Evolutionary conservation across 257 asterid genomes (phyloP), one percentile per base, ranked within the genome.

Genomic region (Penstemon newberryi): DNA sequence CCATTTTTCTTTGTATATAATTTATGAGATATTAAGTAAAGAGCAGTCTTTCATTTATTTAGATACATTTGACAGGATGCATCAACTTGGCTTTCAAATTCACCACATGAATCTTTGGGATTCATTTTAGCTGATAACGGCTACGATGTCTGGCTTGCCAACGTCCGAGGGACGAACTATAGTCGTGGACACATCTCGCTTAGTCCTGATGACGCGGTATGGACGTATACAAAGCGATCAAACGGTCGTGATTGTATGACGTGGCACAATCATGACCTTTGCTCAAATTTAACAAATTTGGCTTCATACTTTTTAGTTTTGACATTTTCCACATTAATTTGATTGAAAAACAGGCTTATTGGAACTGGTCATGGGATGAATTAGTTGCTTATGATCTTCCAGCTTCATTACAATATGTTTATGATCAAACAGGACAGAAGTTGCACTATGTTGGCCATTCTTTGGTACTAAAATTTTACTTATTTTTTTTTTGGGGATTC

Each of bases 301-400:
- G 15, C n/a, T 5, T 49, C 41, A n/a, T 19, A 7, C 25, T 40
- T 33, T 8, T 6, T n/a, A 11, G 7, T 6, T 58, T 40, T 59
- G 65, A 45, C 38, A 10, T 39, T 19, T 40, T 11, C 39, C 7
- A 18, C 39, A 2, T 52, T 40, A 0, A 3, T 45, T 59, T 37
- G 44, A 8, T 25, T 56, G 9, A 71, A 63, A 44, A 12, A 67
- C 75, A 89, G 96, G 76, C 63, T 7, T 89, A 74, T 6, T 89
- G 93, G 96, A 73, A 89, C 40, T 89, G 96, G 96, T 85, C 95
- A 50, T 87, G 96, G 96, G 96, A 89, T 60, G 96, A 89, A 84
- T 69, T 89, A 63, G 92, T 78, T 36, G 81, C 77, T 15, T 85
- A 80, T 69, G 96, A 89, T 63, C 83, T 87, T 12, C 88, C 89